Base-by-base conservation (phyloP, 805 yeast genomes). In the Candida stauntonica region DNA sequence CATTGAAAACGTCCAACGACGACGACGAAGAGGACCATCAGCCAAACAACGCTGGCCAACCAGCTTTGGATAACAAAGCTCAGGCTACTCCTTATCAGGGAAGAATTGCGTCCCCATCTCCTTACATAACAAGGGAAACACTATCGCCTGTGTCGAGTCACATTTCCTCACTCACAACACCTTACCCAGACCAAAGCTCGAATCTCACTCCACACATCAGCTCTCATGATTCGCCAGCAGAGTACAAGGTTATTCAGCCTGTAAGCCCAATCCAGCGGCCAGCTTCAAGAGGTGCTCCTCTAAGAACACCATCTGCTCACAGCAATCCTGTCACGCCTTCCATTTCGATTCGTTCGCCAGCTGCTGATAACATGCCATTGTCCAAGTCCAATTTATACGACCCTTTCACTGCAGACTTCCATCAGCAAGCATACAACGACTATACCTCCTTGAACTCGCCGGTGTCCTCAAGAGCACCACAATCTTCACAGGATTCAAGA, bases 71-170 rank as follows among this genome's bases (percentile, higher is more conserved):
- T 8, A 15, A 26, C 8, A 39, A 37, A 19, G 20, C 23, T 3
- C 46, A 38, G 19, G 31, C 21, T 21, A 40, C 51, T 3, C 45
- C 49, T 11, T 47, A 47, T 27, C 33, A 33, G 20, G 52, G 52
- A 4, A 35, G 50, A 42, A 48, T 48, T 18, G 27, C 28, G 7
- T 31, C 45, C 2, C 43, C 37, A 3, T 46, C 49, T 3, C 48
- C 51, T n/a, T 32, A 13, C 24, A 26, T 5, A 14, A 33, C 44
- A 7, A 31, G 17, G 23, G 20, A 35, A 21, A 11, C 19, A 4
- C 36, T 17, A 2, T 45, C 44, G 2, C 44, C 44, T 14, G 31
- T 36, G 9, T 31, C 27, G 11, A 36, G 36, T 29, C 30, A 14
- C 16, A 19, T 16, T 18, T 19, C 34, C 2, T 16, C 37, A n/a